Evolutionary conservation across 2,329 filamentous ascomycete species (phyloP).

Genomic region (Rhexocercosporidium sp.): DNA sequence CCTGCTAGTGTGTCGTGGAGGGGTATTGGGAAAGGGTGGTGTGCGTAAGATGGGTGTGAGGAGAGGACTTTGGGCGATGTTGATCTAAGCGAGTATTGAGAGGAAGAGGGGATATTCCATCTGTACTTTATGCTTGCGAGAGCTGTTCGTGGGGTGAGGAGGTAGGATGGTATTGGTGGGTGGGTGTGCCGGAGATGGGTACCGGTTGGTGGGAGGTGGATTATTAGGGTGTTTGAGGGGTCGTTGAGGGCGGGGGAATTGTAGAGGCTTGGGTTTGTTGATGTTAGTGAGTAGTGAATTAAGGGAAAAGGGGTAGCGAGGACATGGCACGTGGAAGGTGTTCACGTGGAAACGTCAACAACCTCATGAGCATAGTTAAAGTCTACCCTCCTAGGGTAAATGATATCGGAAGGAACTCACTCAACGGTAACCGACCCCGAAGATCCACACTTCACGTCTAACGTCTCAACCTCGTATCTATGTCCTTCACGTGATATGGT

Average conservation of each 20-base stretch:
- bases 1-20: conserved; percentile 61
- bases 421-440: conserved; percentile 37
- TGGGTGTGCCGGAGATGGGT: conserved; percentile 51
- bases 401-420: conserved; percentile 28
- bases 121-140: conserved; percentile 65
- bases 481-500: conserved; percentile 13
- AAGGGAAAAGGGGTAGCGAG: background rate
- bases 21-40: conserved; percentile 57
- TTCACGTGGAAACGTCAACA: background rate
- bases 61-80: conserved; percentile 18
- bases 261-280: conserved; percentile 35
- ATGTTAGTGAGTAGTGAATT: conserved; percentile 12
- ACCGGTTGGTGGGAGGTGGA: conserved; percentile 56
- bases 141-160: conserved; percentile 53
- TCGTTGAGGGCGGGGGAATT: conserved; percentile 34
- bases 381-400: too few species aligned
- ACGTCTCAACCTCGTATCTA: conserved; percentile 19
- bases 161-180: conserved; percentile 45
- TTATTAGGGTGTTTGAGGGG: conserved; percentile 52
- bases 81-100: background rate
- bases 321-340: background rate
- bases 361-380: background rate
- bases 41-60: conserved; percentile 24
- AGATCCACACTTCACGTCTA: conserved; percentile 35
- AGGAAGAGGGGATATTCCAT: conserved; percentile 48